A percentile compares a stretch with the other conserved stretches of the same genome.
Evolutionary conservation across 768 basidiomycete genomes (phyloP).

Genomic region (Holtermannia corniformis): DNA sequence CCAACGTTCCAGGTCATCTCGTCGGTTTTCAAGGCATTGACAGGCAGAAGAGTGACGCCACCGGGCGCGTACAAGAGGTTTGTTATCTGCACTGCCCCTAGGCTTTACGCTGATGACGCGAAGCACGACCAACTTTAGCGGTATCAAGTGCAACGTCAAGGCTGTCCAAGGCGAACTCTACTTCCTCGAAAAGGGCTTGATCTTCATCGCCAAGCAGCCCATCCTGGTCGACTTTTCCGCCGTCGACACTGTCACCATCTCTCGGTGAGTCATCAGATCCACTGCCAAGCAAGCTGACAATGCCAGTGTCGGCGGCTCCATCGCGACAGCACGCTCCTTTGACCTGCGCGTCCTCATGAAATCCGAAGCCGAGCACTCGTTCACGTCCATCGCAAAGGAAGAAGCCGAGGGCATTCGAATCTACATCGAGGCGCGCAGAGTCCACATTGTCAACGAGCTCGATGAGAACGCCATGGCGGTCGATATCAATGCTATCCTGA

Average conservation of each 20-base stretch:
- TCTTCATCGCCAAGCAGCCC: constrained; percentile 91
- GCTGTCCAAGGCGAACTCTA: constrained; percentile 94
- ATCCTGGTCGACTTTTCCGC: constrained; percentile 80
- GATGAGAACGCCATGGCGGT: constrained; percentile 59
- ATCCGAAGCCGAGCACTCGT: constrained; percentile 72
- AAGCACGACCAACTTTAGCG: constrained; percentile 79
- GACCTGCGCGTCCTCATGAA: constrained; percentile 84
- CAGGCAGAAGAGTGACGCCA: constrained; percentile 83
- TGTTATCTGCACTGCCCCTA: not conserved
- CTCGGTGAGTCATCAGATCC: constrained; percentile 46
- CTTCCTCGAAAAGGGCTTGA: constrained; percentile 93
- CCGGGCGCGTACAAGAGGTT: constrained; percentile 49
- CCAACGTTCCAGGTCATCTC: constrained; percentile 94
- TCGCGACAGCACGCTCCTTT: constrained; percentile 83
- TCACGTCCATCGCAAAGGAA: constrained; percentile 91
- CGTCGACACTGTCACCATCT: constrained; percentile 83
- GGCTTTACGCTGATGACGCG: not conserved
- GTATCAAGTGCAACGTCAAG: constrained; percentile 97
- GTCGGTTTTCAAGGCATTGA: constrained; percentile 79
- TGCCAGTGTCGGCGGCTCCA: constrained; percentile 66
- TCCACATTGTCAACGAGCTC: constrained; percentile 92
- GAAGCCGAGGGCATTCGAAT: constrained; percentile 78
- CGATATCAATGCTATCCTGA: constrained; percentile 52
- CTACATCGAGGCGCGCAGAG: constrained; percentile 81
- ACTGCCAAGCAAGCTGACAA: not conserved